Conservation (phyloP, 345 rosid species). For the Hypericum perforatum region DNA sequence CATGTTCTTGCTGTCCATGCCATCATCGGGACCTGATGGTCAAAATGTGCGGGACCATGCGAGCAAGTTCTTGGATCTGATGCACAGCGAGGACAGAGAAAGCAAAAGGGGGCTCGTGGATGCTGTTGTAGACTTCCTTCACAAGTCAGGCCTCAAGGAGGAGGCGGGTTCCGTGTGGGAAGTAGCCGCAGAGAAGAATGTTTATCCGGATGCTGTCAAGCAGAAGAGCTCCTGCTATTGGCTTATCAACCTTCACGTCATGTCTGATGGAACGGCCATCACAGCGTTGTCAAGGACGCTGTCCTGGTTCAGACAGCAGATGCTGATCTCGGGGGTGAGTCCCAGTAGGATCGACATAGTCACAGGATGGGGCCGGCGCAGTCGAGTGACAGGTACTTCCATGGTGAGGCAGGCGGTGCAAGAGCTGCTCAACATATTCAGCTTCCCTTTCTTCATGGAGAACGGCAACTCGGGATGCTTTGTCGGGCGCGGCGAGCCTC, state of each 20-base stretch:
- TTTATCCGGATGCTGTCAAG: constrained; percentile 71
- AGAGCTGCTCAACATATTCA: constrained; percentile 61
- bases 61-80: constrained; percentile 61
- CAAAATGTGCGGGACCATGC: constrained; percentile 73
- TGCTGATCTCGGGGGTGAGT: constrained; percentile 52
- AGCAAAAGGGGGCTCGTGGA: constrained; percentile 94
- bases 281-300: constrained; percentile 77
- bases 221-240: constrained; percentile 74
- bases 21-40: constrained; percentile 80
- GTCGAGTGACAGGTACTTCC: constrained; percentile 83
- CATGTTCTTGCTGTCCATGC: constrained; percentile 62
- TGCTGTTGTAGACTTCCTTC: constrained; percentile 81
- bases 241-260: constrained; percentile 91
- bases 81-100: constrained; percentile 96
- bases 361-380: constrained; percentile 92
- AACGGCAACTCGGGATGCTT: constrained; percentile 85
- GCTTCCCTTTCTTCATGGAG: constrained; percentile 71
- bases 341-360: constrained; percentile 81
- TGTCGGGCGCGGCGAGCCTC: constrained; percentile 80
- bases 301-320: constrained; percentile 76
- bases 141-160: constrained; percentile 84
- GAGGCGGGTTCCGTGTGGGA: constrained; percentile 96
- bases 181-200: constrained; percentile 71
- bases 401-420: constrained; percentile 72
- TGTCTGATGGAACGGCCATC: constrained; percentile 92